Evolutionary conservation across 768 basidiomycete genomes (phyloP).

Genomic region (Lactifluus pinguis): DNA sequence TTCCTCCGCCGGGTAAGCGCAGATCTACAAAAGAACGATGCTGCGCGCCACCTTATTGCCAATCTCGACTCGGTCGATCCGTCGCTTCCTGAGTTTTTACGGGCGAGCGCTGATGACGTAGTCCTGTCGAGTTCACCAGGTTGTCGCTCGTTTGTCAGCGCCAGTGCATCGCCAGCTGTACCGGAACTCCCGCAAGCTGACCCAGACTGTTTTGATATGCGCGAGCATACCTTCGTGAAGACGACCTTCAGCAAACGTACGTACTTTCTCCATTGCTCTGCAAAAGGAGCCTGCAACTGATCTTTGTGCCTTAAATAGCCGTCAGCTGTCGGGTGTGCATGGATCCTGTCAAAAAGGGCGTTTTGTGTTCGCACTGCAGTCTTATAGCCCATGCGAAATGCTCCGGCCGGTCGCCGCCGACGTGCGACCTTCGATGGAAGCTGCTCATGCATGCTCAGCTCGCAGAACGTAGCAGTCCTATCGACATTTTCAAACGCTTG

Average conservation of each 20-base stretch:
- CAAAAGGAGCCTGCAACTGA: background rate
- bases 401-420: constrained; percentile 60
- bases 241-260: constrained; percentile 88
- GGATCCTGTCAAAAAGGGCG: constrained; percentile 69
- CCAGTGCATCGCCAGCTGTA: constrained; percentile 1
- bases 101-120: constrained; percentile 17
- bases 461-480: constrained; percentile 57
- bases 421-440: constrained; percentile 75
- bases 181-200: constrained; percentile 23
- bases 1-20: constrained; percentile 87
- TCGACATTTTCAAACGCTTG: constrained; percentile 41
- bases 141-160: background rate
- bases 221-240: constrained; percentile 80
- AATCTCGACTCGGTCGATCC: constrained; percentile 36
- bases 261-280: constrained; percentile 24
- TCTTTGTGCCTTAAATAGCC: constrained; percentile 36
- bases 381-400: constrained; percentile 64
- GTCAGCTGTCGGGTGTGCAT: constrained; percentile 83
- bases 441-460: constrained; percentile 72
- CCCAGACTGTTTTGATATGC: constrained; percentile 41
- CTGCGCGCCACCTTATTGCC: constrained; percentile 40
- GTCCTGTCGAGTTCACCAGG: constrained; percentile 15
- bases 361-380: constrained; percentile 83
- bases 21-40: constrained; percentile 70
- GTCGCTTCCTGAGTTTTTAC: constrained; percentile 19